Conservation (phyloP, 768 basidiomycete species). For the Lactarius tabidus region DNA sequence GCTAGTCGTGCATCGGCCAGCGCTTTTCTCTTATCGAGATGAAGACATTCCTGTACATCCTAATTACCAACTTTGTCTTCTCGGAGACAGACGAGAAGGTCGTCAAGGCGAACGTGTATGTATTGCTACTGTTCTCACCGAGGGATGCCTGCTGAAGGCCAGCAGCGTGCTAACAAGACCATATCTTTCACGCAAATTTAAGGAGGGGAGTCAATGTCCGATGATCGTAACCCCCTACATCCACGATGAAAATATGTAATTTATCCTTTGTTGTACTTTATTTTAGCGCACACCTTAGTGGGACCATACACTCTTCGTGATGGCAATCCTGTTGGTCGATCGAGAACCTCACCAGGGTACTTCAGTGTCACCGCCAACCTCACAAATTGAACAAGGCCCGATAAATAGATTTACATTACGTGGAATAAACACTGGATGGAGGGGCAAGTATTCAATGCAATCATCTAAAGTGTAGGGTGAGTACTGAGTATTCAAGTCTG, state of each 20-base stretch:
- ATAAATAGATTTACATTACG: background rate
- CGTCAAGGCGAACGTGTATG: conserved; percentile 66
- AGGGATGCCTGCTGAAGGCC: background rate
- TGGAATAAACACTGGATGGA: background rate
- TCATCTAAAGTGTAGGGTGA: too few relatives aligned
- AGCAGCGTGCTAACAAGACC: conserved; percentile 26
- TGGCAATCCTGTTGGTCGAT: background rate
- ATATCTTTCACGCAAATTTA: conserved; percentile 15
- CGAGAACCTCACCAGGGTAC: too few relatives aligned
- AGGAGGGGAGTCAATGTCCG: conserved; percentile 26
- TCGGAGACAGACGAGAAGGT: conserved; percentile 74
- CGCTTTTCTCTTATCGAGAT: conserved; percentile 82
- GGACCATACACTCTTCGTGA: too few relatives aligned
- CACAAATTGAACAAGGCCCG: background rate
- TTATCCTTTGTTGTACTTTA: background rate
- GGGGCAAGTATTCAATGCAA: background rate
- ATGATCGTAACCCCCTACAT: conserved; percentile 20
- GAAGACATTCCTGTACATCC: conserved; percentile 67
- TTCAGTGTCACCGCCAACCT: background rate
- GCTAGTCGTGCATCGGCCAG: conserved; percentile 77
- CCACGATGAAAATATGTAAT: conserved; percentile 1
- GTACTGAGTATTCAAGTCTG: too few relatives aligned
- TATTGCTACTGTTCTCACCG: background rate
- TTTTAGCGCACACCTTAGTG: too few relatives aligned
- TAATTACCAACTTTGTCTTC: conserved; percentile 69